Evolutionary conservation across 305 asterid species (phyloP).

Genomic region (Fraxinus albicans): DNA sequence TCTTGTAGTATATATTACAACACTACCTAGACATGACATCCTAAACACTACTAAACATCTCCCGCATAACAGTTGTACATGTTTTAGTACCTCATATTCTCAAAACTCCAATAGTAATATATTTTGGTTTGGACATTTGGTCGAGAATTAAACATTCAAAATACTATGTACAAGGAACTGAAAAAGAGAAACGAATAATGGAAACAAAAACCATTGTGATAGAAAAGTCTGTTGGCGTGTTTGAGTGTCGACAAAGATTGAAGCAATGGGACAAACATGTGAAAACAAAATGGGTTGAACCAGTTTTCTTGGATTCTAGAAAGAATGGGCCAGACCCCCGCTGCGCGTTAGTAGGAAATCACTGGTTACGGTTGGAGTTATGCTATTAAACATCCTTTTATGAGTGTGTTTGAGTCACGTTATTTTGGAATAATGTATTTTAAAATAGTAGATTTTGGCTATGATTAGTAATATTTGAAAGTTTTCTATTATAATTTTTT

Average conservation of each 20-base stretch:
- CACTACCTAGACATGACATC: neutral
- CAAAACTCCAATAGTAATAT: neutral
- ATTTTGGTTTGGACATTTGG: neutral
- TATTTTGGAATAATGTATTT: too few species aligned
- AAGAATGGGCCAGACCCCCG: neutral
- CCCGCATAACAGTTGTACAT: neutral
- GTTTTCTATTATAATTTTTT: too few species aligned
- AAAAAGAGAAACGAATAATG: neutral
- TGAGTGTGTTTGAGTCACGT: too few species aligned
- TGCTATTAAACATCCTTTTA: too few species aligned
- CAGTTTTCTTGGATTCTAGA: neutral
- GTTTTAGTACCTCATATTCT: neutral
- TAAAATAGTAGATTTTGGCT: neutral
- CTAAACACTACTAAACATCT: neutral
- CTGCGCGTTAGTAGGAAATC: conserved; percentile 11
- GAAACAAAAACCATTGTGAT: neutral
- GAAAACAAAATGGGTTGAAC: conserved; percentile 39
- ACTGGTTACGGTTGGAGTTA: conserved; percentile 40
- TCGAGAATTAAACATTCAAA: neutral
- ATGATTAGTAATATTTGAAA: neutral
- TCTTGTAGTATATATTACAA: neutral
- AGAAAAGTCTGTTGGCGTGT: conserved; percentile 1
- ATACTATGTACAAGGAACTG: neutral
- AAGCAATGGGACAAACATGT: conserved; percentile 40
- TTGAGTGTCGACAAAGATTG: conserved; percentile 29